Percentiles rank a stretch among this genome's conserved stretches.
Evolutionary conservation across 2,329 filamentous ascomycete species (phyloP).

Genomic region (Alternaria longipes): DNA sequence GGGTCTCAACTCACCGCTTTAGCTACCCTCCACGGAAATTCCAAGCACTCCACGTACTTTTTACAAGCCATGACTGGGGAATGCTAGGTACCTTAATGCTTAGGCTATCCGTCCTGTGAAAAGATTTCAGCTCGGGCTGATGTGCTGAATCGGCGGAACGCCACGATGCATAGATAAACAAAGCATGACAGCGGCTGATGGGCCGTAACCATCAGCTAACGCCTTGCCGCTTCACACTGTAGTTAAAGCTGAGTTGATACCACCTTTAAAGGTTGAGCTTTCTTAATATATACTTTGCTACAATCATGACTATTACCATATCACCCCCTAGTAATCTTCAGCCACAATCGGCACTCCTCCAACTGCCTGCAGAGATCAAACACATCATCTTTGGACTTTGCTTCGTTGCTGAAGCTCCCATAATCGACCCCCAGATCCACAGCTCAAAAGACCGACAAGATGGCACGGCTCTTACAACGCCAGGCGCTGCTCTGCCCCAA

Average conservation of each 20-base stretch:
- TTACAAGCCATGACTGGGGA: background rate
- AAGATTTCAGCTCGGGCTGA: slow-evolving; percentile 7
- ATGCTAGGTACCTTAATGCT: slow-evolving; percentile 3
- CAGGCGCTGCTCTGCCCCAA: slow-evolving; percentile 45
- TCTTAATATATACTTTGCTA: background rate
- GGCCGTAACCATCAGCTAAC: slow-evolving; percentile 7
- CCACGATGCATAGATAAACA: slow-evolving; percentile 10
- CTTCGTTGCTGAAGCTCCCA: slow-evolving; percentile 36
- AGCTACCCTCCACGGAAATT: slow-evolving; percentile 3
- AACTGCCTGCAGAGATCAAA: slow-evolving; percentile 48
- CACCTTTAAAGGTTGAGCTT: background rate
- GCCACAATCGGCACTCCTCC: slow-evolving; percentile 43
- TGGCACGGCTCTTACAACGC: background rate
- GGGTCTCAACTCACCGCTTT: slow-evolving; percentile 19
- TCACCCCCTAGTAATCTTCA: slow-evolving; percentile 35
- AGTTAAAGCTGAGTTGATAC: slow-evolving; percentile 7
- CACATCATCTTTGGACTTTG: slow-evolving; percentile 43
- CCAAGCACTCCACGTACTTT: background rate
- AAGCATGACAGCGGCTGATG: slow-evolving; percentile 1
- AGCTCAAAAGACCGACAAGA: background rate
- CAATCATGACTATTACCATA: slow-evolving; percentile 18
- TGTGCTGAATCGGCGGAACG: slow-evolving; percentile 1
- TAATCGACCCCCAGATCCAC: slow-evolving; percentile 35
- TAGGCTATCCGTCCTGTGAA: background rate
- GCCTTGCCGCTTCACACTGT: background rate